These are phyloP conservation scores for Torrubiella hemipterigena DNA, from an alignment of 2,329 filamentous ascomycete genomes.

Conservation along the genomic window DNA sequence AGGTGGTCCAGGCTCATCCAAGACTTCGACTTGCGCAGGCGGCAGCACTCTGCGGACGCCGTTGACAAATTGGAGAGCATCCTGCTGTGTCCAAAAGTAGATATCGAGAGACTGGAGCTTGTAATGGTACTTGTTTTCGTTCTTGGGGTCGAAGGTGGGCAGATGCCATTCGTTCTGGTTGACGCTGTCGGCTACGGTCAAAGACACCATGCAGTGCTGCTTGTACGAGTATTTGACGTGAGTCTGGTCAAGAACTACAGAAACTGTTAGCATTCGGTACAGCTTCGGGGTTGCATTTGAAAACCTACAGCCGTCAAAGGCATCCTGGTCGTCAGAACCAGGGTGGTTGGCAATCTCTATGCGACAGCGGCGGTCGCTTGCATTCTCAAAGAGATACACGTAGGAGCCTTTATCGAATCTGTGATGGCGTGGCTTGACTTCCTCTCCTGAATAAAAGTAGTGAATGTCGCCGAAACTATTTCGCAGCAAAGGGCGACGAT, in stretches of 20 bases:
- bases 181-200: conserved; percentile 46
- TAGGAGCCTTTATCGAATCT: conserved; percentile 73
- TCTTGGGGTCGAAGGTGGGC: conserved; percentile 57
- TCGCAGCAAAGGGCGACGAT: conserved; percentile 7
- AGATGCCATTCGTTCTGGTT: conserved; percentile 60
- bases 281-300: too few species aligned
- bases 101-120: conserved; percentile 63
- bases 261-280: conserved; percentile 7
- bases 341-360: conserved; percentile 67
- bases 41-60: conserved; percentile 55
- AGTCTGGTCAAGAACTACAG: conserved; percentile 50
- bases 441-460: conserved; percentile 63
- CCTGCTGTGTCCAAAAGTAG: conserved; percentile 68
- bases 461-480: conserved; percentile 70
- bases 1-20: conserved; percentile 48
- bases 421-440: conserved; percentile 59
- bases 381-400: conserved; percentile 68
- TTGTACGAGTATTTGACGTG: conserved; percentile 60
- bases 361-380: conserved; percentile 52
- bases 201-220: conserved; percentile 58
- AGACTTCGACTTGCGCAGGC: conserved; percentile 45
- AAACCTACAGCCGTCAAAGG: conserved; percentile 61
- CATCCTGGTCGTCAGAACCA: conserved; percentile 66
- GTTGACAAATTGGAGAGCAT: conserved; percentile 60
- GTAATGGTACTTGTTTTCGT: conserved; percentile 71